Percentiles rank a stretch among this genome's conserved stretches.
phyloP scores from a whole-genome alignment of 139 green algal genomes.

The Nannochloris sp. region DNA sequence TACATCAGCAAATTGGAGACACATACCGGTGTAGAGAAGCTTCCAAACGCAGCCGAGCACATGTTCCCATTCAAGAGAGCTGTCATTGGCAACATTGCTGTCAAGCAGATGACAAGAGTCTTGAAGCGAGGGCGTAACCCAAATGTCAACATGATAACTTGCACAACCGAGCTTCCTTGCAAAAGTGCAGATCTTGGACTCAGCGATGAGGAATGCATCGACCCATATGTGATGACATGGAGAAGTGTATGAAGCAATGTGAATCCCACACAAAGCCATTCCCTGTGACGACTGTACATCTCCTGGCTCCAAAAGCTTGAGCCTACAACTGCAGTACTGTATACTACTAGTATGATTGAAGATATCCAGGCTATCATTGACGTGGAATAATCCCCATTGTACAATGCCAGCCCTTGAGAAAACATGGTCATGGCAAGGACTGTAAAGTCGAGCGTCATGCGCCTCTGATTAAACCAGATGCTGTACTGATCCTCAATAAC shows the following conservation, averaged over 20 bases:
- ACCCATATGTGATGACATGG: background rate
- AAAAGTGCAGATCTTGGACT: conserved; percentile 17
- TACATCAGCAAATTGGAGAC: conserved; percentile 6
- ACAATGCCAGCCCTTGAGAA: conserved; percentile 21
- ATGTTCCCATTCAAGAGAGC: conserved; percentile 10
- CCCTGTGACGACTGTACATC: conserved; percentile 10
- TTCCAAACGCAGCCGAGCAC: conserved; percentile 18
- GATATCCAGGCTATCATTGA: conserved; percentile 8
- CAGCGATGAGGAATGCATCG: conserved; percentile 10
- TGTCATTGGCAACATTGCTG: conserved; percentile 7
- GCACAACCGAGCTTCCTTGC: conserved; percentile 16
- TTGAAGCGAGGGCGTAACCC: conserved; percentile 13
- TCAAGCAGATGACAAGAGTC: background rate
- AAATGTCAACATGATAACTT: conserved; percentile 28
- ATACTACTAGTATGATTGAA: conserved; percentile 15
- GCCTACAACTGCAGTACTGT: conserved; percentile 14
- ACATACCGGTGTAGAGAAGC: conserved; percentile 2
- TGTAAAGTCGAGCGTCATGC: conserved; percentile 21
- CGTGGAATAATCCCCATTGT: conserved; percentile 10
- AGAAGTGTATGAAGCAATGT: conserved; percentile 18
- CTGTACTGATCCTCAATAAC: conserved; percentile 15
- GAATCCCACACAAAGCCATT: conserved; percentile 17
- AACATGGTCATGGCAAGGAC: conserved; percentile 24
- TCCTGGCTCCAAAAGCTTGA: conserved; percentile 10
- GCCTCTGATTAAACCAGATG: conserved; percentile 7